Percentiles rank a stretch among this genome's conserved stretches.
Conservation (phyloP, 2,329 filamentous ascomycete species). For the Colletotrichum sp. region DNA sequence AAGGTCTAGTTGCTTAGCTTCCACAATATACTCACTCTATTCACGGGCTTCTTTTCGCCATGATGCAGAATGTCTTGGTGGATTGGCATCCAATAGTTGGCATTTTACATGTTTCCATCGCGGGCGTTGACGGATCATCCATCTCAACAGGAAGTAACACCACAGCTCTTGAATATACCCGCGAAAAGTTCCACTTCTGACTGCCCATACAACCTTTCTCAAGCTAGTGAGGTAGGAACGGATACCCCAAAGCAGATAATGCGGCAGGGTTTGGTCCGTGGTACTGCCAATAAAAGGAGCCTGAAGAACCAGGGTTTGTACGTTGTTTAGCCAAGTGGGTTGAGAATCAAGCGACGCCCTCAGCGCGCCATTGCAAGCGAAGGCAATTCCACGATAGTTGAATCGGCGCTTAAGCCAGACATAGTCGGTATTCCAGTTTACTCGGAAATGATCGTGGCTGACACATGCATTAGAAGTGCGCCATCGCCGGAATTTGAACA, state of each 20-base stretch:
- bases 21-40: background rate
- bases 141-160: background rate
- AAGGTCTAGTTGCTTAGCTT: background rate
- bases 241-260: background rate
- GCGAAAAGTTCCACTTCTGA: background rate
- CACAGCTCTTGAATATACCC: background rate
- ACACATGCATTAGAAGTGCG: background rate
- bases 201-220: background rate
- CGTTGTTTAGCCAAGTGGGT: background rate
- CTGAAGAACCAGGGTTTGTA: background rate
- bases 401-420: background rate
- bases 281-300: background rate
- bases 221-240: background rate
- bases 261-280: background rate
- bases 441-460: background rate
- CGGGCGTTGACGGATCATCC: background rate
- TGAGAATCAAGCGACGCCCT: background rate
- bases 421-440: background rate
- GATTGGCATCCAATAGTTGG: background rate
- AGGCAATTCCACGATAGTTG: background rate
- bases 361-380: background rate
- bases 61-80: background rate
- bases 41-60: background rate
- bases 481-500: background rate
- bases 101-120: background rate